Percentiles rank a stretch among this genome's conserved stretches.
These are phyloP conservation scores for Thraustochytrium striatum DNA, from an alignment of 352 stramenopile genomes.

Conservation along the genomic window DNA sequence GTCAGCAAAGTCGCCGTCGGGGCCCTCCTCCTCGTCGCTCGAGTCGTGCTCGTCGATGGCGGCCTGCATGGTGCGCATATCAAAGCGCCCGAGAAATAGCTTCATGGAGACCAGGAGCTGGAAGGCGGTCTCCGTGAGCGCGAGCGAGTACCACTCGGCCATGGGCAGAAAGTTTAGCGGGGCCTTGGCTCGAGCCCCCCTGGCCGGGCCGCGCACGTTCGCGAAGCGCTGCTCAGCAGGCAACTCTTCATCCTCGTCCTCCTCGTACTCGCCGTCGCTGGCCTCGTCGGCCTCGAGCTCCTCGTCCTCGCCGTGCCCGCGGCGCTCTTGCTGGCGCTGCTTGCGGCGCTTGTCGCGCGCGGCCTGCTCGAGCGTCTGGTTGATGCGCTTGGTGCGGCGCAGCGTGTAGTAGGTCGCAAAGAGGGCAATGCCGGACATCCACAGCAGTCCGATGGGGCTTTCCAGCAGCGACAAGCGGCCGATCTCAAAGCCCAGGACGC, in stretches of 20 bases:
- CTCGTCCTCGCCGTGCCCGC: conserved; percentile 1
- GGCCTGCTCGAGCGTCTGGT: conserved; percentile 3
- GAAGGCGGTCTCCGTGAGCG: conserved; percentile 82
- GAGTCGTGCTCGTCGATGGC: conserved; percentile 56
- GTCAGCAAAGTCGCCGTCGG: not conserved
- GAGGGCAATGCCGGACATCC: conserved; percentile 17
- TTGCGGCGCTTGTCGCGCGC: not conserved
- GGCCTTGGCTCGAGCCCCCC: not conserved
- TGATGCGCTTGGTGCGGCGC: conserved; percentile 31
- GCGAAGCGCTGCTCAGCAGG: not conserved
- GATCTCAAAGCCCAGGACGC: conserved; percentile 10
- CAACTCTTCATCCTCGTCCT: not conserved
- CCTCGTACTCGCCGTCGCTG: conserved; percentile 41
- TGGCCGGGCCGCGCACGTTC: not conserved
- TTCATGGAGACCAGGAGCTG: conserved; percentile 85
- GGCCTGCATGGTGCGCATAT: conserved; percentile 81
- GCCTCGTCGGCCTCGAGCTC: not conserved
- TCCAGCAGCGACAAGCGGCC: conserved; percentile 33
- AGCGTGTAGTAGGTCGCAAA: conserved; percentile 43
- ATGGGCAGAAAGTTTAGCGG: conserved; percentile 63
- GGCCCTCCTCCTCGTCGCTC: not conserved
- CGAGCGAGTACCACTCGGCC: conserved; percentile 89
- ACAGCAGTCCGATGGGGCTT: conserved; percentile 22
- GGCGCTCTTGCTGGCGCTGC: not conserved
- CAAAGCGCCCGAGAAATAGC: conserved; percentile 79